Evolutionary conservation across 768 basidiomycete genomes (phyloP).

Genomic region (Mycena epipterygia): DNA sequence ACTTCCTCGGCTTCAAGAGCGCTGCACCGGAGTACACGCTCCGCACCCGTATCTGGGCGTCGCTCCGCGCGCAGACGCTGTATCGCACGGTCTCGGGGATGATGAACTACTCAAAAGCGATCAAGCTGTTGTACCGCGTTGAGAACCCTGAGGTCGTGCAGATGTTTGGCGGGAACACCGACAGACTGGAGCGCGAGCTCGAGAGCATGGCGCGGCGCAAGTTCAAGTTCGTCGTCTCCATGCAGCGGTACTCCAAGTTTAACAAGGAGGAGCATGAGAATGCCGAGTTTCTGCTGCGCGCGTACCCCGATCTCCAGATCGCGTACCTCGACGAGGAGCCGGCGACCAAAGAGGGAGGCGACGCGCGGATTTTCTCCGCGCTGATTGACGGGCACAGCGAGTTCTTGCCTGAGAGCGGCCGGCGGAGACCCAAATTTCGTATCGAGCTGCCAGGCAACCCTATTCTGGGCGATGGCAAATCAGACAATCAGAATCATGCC

Average conservation of each 20-base stretch:
- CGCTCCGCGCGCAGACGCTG: slow-evolving; percentile 96
- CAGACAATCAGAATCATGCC: slow-evolving; percentile 99
- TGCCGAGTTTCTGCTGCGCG: slow-evolving; percentile 96
- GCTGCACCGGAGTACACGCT: slow-evolving; percentile 98
- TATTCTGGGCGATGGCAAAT: slow-evolving; percentile 98
- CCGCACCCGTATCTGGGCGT: slow-evolving; percentile 99
- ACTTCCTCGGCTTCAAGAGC: slow-evolving; percentile 99
- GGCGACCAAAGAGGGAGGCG: slow-evolving; percentile 93
- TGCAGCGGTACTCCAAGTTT: slow-evolving; percentile 99
- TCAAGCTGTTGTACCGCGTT: slow-evolving; percentile 98
- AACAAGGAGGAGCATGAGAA: slow-evolving; percentile 99
- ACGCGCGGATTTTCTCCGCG: slow-evolving; percentile 94
- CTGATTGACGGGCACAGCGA: slow-evolving; percentile 99
- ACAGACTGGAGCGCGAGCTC: slow-evolving; percentile 94
- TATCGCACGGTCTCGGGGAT: slow-evolving; percentile 99
- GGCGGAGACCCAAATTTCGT: slow-evolving; percentile 95
- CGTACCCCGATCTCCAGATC: slow-evolving; percentile 98
- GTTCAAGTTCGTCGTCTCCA: slow-evolving; percentile 99
- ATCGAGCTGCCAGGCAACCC: slow-evolving; percentile 99
- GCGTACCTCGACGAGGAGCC: slow-evolving; percentile 98
- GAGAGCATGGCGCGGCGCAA: slow-evolving; percentile 98
- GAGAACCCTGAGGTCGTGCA: slow-evolving; percentile 99
- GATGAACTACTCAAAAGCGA: slow-evolving; percentile 99
- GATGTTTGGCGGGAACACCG: slow-evolving; percentile 96
- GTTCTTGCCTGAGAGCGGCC: slow-evolving; percentile 89